These are phyloP conservation scores for Boletus pseudopeckii DNA, from an alignment of 768 basidiomycete species.

Conservation along the genomic window DNA sequence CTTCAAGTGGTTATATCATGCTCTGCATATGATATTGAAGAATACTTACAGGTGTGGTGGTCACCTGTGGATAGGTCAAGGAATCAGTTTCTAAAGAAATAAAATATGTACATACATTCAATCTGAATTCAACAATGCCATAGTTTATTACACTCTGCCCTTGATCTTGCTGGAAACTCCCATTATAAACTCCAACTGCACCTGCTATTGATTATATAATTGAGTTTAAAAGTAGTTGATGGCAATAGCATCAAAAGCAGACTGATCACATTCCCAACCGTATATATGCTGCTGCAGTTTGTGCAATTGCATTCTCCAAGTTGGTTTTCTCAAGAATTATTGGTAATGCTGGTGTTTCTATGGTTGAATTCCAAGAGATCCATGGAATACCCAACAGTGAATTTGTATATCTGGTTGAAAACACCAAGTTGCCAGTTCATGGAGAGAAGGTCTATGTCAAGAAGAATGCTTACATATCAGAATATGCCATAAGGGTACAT, in stretches of 20 bases:
- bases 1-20: background rate
- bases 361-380: no score
- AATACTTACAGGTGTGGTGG: background rate
- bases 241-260: accelerated
- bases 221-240: background rate
- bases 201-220: background rate
- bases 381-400: background rate
- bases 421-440: no score
- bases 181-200: background rate
- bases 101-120: background rate
- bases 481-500: no score
- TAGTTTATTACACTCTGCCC: background rate
- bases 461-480: background rate
- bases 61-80: background rate
- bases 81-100: no score
- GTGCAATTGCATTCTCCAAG: no score
- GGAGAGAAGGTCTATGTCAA: no score
- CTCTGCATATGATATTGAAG: background rate
- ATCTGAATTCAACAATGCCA: background rate
- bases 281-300: no score
- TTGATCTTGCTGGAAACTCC: background rate
- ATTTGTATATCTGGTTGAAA: no score
- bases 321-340: background rate
- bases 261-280: no score
- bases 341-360: no score